Evolutionary conservation across 768 basidiomycete genomes (phyloP), one percentile per base, ranked within the genome.

Genomic region (Trametes punicea): DNA sequence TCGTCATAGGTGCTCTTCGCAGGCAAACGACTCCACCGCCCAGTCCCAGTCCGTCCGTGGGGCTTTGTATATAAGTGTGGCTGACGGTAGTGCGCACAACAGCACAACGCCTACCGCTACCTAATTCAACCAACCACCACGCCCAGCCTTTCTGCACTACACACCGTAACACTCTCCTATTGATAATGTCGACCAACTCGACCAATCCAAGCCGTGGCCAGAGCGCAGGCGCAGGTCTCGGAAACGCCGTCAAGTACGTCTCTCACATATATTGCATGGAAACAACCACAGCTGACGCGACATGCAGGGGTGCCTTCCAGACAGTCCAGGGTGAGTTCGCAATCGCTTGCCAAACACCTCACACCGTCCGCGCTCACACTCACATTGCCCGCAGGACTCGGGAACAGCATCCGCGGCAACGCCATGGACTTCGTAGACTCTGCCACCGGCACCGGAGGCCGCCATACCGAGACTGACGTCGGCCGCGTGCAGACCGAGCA

Each of bases 351-450:
- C 26, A 36, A 25, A 2, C 26, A 6, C 11, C 23, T 23, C 3
- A 21, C 26, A 0, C 2, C 2, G 30, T 23, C 25, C 2, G 46
- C 21, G 10, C 25, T 38, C 15, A 41, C 9, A 11, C 18, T 13
- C 2, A 20, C 2, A 11, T 3, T 16, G 18, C 15, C 1, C 20
- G 21, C 59, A 63, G 63, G 63, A 6, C 47, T 59, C 29, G 60
- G 63, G 5, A 36, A 64, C 42, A 46, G 16, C 31, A 53, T 64
- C 44, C 60, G 63, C 50, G 60, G 60, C 4, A 59, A 59, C 42
- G 55, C 58, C 11, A 57, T 64, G 57, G 63, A 64, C 51, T 64
- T 64, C 20, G 58, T 58, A 45, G 63, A 64, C 53, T 36, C 60
- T 30, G 58, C 60, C 9, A 60, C 61, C 10, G 63, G 63, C 29